phyloP scores from a whole-genome alignment of 495 filamentous ascomycete species.

The Talaromyces wortmannii region DNA sequence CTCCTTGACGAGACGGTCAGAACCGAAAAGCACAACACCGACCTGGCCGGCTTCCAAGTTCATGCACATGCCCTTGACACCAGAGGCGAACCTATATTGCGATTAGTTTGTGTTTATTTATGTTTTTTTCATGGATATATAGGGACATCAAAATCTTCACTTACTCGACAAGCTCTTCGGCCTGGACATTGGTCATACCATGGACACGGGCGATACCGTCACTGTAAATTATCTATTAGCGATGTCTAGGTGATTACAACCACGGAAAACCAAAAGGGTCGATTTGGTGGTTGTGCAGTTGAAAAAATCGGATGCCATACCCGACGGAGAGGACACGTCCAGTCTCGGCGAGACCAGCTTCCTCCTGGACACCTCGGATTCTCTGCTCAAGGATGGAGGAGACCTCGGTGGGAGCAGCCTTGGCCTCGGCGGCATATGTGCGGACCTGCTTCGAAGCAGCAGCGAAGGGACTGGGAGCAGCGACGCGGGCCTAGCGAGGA shows the following conservation, averaged over 20 bases:
- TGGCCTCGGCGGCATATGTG: constrained; percentile 87
- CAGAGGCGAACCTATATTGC: constrained; percentile 83
- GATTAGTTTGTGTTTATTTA: constrained; percentile 25
- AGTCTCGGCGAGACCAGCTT: constrained; percentile 93
- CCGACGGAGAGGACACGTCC: constrained; percentile 98
- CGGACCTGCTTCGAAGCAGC: constrained; percentile 71
- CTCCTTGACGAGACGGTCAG: constrained; percentile 99
- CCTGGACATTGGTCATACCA: constrained; percentile 99
- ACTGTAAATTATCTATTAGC: constrained; percentile 43
- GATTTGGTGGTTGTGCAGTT: neutral
- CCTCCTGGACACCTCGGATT: constrained; percentile 96
- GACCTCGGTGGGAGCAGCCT: constrained; percentile 94
- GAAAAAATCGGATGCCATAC: constrained; percentile 52
- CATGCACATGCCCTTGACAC: constrained; percentile 99
- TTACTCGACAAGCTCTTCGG: constrained; percentile 99
- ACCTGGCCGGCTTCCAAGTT: constrained; percentile 99
- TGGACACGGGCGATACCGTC: constrained; percentile 99
- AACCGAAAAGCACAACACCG: constrained; percentile 99
- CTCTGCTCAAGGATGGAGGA: constrained; percentile 98
- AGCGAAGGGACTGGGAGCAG: constrained; percentile 69
- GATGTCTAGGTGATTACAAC: neutral
- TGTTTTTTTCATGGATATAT: neutral
- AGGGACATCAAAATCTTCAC: constrained; percentile 28
- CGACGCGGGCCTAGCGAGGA: constrained; percentile 66
- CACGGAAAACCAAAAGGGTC: neutral